A percentile compares a stretch with the other conserved stretches of the same genome.
Evolutionary conservation across 1,139 yeast species (phyloP).

Genomic region (Pichia sp.): DNA sequence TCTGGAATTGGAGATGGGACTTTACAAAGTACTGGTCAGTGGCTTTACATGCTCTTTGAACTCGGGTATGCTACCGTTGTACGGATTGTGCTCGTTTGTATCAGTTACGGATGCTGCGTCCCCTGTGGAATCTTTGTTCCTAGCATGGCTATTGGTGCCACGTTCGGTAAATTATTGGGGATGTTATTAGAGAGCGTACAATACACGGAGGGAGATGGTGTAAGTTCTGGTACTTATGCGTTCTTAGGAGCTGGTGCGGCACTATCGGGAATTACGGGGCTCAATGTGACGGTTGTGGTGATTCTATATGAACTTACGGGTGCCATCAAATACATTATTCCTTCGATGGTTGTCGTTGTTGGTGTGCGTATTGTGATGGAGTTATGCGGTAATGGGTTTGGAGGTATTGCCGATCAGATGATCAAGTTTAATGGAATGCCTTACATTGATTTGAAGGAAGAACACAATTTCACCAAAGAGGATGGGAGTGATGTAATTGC

Average conservation of each 20-base stretch:
- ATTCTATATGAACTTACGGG: constrained; percentile 96
- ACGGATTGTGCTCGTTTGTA: constrained; percentile 63
- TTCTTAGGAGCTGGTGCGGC: constrained; percentile 98
- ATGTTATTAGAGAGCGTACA: constrained; percentile 44
- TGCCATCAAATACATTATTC: constrained; percentile 80
- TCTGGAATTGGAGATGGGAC: constrained; percentile 14
- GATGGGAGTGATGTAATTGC: constrained; percentile 30
- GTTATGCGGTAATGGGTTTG: constrained; percentile 57
- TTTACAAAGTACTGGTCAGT: constrained; percentile 9
- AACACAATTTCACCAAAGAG: constrained; percentile 40
- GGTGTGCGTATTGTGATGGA: constrained; percentile 77
- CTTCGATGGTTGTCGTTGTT: constrained; percentile 94
- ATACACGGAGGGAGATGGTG: constrained; percentile 19
- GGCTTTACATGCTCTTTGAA: constrained; percentile 28
- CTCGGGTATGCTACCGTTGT: constrained; percentile 66
- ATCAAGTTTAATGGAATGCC: constrained; percentile 87
- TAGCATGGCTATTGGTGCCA: constrained; percentile 94
- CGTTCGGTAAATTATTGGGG: constrained; percentile 85
- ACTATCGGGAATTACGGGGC: constrained; percentile 84
- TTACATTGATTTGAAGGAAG: constrained; percentile 68
- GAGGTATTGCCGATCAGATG: constrained; percentile 96
- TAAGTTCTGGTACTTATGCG: constrained; percentile 92
- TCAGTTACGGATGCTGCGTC: constrained; percentile 86
- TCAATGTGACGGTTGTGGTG: constrained; percentile 89
- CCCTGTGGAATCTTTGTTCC: constrained; percentile 98